Percentiles rank a stretch among this genome's conserved stretches.
These are phyloP conservation scores for Prunus armeniaca DNA, from an alignment of 306 rosid species.

Conservation along the genomic window DNA sequence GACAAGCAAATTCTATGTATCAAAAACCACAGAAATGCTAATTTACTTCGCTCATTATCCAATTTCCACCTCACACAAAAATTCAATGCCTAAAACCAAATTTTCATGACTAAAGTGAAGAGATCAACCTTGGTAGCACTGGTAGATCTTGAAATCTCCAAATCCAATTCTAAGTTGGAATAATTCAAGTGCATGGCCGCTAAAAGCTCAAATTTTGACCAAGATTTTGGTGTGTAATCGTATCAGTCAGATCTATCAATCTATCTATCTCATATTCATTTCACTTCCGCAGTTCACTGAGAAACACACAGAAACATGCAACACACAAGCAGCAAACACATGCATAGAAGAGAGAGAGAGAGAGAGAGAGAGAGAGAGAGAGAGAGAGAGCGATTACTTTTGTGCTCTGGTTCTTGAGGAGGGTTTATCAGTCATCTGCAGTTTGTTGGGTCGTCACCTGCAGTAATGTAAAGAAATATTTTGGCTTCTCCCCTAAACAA, in stretches of 20 bases:
- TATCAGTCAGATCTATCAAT: background rate
- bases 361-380: background rate
- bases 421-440: slow-evolving; percentile 10
- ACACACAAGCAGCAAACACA: background rate
- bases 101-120: background rate
- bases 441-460: slow-evolving; percentile 4
- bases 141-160: background rate
- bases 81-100: background rate
- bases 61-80: background rate
- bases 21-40: background rate
- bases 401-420: slow-evolving; percentile 1
- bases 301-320: background rate
- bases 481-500: background rate
- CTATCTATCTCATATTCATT: background rate
- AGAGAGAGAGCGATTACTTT: background rate
- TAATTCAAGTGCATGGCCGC: background rate
- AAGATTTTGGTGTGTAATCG: background rate
- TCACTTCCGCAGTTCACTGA: background rate
- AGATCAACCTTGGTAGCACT: background rate
- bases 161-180: background rate
- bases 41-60: background rate
- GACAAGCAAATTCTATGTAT: no score
- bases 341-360: background rate
- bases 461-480: background rate
- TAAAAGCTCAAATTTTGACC: background rate